Base-by-base conservation (phyloP, 352 stramenopile genomes). In the Phytophthora capsici region DNA sequence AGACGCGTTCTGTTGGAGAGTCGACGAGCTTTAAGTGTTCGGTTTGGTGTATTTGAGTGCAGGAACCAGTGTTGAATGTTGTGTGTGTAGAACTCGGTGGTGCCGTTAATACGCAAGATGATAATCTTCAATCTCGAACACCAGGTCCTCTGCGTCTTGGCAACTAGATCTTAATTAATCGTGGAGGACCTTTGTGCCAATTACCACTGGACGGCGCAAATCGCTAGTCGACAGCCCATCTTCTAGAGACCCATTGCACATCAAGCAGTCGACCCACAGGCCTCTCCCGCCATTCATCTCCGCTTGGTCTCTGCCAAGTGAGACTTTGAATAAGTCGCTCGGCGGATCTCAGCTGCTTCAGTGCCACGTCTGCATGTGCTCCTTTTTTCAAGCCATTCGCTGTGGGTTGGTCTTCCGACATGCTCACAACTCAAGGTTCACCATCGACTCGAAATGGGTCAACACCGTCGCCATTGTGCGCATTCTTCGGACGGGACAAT, bases 201-300 rank as follows among this genome's bases (percentile, higher is more conserved):
- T n/a, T n/a, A n/a, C n/a, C n/a, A n/a, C n/a, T n/a, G n/a, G n/a
- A n/a, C n/a, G n/a, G n/a, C n/a, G n/a, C n/a, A n/a, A n/a, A n/a
- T n/a, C 57, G 37, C 47, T 50, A 58, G 28, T 65, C 47, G 57
- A 58, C 44, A 52, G 57, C 45, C 54, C 54, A 50, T 59, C 37
- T 36, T 20, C 36, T 20, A 5, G 36, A 41, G 36, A 41, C 26
- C 43, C 55, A 41, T 51, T 65, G 57, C 57, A 57, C 40, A 63
- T 63, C 44, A 47, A 63, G 28, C 25, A 28, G 25, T 28, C 28
- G 28, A 34, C 28, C 28, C 28, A 34, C 28, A 41, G 16, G 40
- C 20, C 55, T 63, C 55, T 63, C 55, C 55, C 55, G 3, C 45
- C 38, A 30, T 38, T 59, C 45, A 51, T 51, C 45, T 38, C 41